These are phyloP conservation scores for Brachypodium distachyon DNA, from an alignment of 202 grass and related monocot genomes.

Conservation along the genomic window DNA sequence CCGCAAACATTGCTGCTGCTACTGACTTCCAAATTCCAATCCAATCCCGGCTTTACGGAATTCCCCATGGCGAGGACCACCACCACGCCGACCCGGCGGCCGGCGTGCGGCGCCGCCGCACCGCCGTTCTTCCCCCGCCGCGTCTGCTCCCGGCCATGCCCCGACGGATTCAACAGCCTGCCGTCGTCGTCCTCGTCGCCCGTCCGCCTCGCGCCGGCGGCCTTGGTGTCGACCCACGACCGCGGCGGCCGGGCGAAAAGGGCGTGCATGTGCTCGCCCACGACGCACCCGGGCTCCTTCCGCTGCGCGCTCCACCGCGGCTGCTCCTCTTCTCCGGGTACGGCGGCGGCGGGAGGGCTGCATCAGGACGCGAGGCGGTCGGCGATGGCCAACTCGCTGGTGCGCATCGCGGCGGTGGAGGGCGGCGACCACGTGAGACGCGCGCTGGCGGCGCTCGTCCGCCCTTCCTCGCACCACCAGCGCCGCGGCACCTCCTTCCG, in stretches of 20 bases:
- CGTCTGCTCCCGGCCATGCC: not conserved
- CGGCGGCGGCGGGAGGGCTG: not conserved
- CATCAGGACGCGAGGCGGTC: slow-evolving; percentile 22
- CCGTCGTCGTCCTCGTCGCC: no score
- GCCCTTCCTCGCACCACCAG: slow-evolving; percentile 30
- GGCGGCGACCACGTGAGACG: slow-evolving; percentile 37
- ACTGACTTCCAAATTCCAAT: no score
- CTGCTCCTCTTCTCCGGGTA: not conserved
- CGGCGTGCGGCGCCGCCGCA: not conserved
- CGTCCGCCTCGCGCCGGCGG: not conserved
- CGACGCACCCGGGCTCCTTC: slow-evolving; percentile 62
- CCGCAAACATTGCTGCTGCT: no score
- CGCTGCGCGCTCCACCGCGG: slow-evolving; percentile 41
- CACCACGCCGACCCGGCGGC: not conserved
- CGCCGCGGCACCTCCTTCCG: slow-evolving; percentile 20
- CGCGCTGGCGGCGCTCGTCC: slow-evolving; percentile 33
- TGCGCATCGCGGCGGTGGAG: slow-evolving; percentile 40
- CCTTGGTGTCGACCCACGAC: not conserved
- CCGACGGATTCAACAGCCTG: not conserved
- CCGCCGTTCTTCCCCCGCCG: not conserved
- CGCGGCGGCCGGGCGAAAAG: not conserved
- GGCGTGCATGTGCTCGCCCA: slow-evolving; percentile 58
- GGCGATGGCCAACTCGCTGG: slow-evolving; percentile 55
- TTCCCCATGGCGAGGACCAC: not conserved
- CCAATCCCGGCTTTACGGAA: no score